Base-by-base conservation (phyloP, 208 protist genomes). In the Trypanosoma conorhini region DNA sequence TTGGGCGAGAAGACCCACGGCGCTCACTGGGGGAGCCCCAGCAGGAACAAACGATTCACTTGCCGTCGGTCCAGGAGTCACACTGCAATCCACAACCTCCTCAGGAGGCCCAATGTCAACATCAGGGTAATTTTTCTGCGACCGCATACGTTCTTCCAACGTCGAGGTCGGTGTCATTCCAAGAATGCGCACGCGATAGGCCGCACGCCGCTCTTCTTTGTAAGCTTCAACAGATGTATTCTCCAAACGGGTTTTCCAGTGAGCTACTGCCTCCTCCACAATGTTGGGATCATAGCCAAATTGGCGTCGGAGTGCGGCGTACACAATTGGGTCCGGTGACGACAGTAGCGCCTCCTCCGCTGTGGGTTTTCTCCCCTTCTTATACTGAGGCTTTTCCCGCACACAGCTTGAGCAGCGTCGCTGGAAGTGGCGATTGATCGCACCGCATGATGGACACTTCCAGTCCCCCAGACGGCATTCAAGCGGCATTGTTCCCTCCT, bases 341-440 rank as follows among this genome's bases (percentile, higher is more conserved):
- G 79, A 87, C 15, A 97, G 80, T 56, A 91, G 63, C 28, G 70
- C 79, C 56, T 95, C 92, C 73, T 97, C 89, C 1, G 67, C 60
- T 8, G 84, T 78, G n/a, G 67, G 71, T 24, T 74, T 69, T 42
- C 83, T 76, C 15, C 76, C 80, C 54, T 87, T 88, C 67, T 95
- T 92, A 79, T 96, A 97, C 75, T 97, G 93, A 62, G 88, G 87
- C 74, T 95, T 95, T 77, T 97, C 93, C 24, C 83, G 81, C 44
- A 94, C 87, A 68, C 93, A 97, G 75, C 87, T 92, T n/a, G 83
- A 85, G 79, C 93, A 97, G 55, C 90, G 85, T 28, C 89, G 85
- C 46, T 92, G 90, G 77, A 91, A 97, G 77, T 97, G 93, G 0
- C 93, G 90, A 80, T 97, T 97, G 65, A 97, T 97, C 35, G 87